Evolutionary conservation across 768 basidiomycete species (phyloP).

Genomic region (Naematelia aurantialba): DNA sequence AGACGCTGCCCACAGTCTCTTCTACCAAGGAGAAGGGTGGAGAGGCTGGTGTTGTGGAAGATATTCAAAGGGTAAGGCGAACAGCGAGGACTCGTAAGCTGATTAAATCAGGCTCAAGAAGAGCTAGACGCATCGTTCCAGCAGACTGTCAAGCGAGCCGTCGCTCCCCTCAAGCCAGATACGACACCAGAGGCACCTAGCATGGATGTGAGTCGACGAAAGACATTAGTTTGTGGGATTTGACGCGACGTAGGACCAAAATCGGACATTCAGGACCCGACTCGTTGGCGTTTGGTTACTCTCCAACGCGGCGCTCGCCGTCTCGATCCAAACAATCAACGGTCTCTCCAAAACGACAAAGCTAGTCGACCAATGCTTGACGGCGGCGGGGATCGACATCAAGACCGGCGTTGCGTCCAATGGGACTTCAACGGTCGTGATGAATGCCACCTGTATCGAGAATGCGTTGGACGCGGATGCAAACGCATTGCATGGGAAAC

Average conservation of each 20-base stretch:
- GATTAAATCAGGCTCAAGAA: constrained; percentile 37
- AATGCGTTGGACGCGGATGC: constrained; percentile 27
- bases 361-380: constrained; percentile 37
- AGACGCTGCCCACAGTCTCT: constrained; percentile 80
- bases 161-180: constrained; percentile 30
- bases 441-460: constrained; percentile 40
- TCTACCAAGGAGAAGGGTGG: constrained; percentile 75
- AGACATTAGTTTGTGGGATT: no score
- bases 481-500: constrained; percentile 33
- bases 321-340: constrained; percentile 42
- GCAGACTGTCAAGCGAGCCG: constrained; percentile 61
- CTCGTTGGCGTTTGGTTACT: constrained; percentile 46
- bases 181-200: constrained; percentile 27
- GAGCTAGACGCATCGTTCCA: constrained; percentile 90
- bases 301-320: constrained; percentile 46
- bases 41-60: constrained; percentile 72
- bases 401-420: constrained; percentile 3
- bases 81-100: not conserved
- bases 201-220: constrained; percentile 41
- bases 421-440: constrained; percentile 29
- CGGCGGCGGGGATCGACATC: constrained; percentile 8
- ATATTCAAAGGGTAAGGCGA: constrained; percentile 64
- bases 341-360: constrained; percentile 39
- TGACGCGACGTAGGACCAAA: constrained; percentile 48
- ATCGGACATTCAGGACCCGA: constrained; percentile 46